Evolutionary conservation across 1,139 yeast genomes (phyloP).

Genomic region (Magnusiomyces suaveolens): DNA sequence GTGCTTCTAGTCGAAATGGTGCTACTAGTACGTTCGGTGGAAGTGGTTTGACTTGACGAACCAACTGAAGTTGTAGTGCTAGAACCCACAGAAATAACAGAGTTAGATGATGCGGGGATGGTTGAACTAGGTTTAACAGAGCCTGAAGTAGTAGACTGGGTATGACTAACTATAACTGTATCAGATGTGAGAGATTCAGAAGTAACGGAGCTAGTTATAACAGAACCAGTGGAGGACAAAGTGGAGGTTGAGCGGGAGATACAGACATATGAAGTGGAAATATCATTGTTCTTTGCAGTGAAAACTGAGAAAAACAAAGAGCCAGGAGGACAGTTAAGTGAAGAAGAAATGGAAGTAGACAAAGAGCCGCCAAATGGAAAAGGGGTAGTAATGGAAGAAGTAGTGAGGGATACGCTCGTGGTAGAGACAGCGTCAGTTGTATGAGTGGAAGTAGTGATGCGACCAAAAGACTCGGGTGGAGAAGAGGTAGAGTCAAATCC

Average conservation of each 20-base stretch:
- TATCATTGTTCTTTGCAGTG: constrained; percentile 1
- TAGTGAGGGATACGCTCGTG: too few species aligned
- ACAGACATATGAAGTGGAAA: constrained; percentile 1
- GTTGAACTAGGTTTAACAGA: constrained; percentile 1
- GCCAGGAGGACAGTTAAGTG: not conserved
- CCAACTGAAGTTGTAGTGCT: constrained; percentile 9
- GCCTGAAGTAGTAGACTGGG: too few species aligned
- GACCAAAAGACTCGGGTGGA: too few species aligned
- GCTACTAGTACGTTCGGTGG: constrained; percentile 15
- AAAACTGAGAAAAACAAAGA: not conserved
- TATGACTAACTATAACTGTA: too few species aligned
- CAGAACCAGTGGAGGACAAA: constrained; percentile 17
- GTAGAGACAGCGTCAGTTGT: not conserved
- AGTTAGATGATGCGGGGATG: not conserved
- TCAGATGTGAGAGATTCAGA: constrained; percentile 10
- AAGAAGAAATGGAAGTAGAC: not conserved
- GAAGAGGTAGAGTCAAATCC: not conserved
- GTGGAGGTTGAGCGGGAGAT: constrained; percentile 8
- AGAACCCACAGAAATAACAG: not conserved
- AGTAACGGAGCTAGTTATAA: constrained; percentile 17
- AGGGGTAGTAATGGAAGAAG: too few species aligned
- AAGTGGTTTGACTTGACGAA: constrained; percentile 13
- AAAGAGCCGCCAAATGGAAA: not conserved
- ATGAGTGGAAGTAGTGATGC: not conserved
- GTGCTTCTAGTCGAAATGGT: constrained; percentile 14